Percentiles rank a stretch among this genome's conserved stretches.
Conservation (phyloP, 768 basidiomycete species). For the Rubroboletus satanas region DNA sequence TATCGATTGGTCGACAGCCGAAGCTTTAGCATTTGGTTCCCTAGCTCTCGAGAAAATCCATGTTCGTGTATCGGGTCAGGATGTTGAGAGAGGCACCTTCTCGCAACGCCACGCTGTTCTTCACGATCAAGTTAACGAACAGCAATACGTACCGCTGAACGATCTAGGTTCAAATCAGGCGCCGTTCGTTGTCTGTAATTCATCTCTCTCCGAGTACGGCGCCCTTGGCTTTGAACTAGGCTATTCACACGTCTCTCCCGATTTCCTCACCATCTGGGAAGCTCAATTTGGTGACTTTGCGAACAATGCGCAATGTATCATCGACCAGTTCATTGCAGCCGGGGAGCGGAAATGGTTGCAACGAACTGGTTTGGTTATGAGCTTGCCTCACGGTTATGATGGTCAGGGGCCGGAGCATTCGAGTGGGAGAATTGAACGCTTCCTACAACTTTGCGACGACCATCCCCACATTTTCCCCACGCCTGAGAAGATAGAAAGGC, state of each 20-base stretch:
- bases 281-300: slow-evolving; percentile 99
- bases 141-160: slow-evolving; percentile 86
- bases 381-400: slow-evolving; percentile 92
- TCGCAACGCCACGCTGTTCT: slow-evolving; percentile 97
- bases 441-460: slow-evolving; percentile 97
- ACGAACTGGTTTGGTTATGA: slow-evolving; percentile 85
- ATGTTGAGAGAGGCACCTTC: slow-evolving; percentile 98
- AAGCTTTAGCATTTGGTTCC: slow-evolving; percentile 93
- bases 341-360: slow-evolving; percentile 99
- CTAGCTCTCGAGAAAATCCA: slow-evolving; percentile 91
- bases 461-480: slow-evolving; percentile 90
- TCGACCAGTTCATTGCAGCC: slow-evolving; percentile 97
- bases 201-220: slow-evolving; percentile 93
- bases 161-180: slow-evolving; percentile 86
- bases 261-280: slow-evolving; percentile 93
- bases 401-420: slow-evolving; percentile 99
- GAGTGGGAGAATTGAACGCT: slow-evolving; percentile 90
- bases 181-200: slow-evolving; percentile 94
- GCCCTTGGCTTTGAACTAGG: slow-evolving; percentile 96
- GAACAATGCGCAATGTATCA: slow-evolving; percentile 96
- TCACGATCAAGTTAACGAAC: slow-evolving; percentile 91
- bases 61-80: slow-evolving; percentile 94
- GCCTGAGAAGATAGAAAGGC: slow-evolving; percentile 84
- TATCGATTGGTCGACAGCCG: slow-evolving; percentile 98
- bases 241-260: slow-evolving; percentile 95